phyloP scores from a whole-genome alignment of 78 protist genomes.

The Dictyostelium intermedium region DNA sequence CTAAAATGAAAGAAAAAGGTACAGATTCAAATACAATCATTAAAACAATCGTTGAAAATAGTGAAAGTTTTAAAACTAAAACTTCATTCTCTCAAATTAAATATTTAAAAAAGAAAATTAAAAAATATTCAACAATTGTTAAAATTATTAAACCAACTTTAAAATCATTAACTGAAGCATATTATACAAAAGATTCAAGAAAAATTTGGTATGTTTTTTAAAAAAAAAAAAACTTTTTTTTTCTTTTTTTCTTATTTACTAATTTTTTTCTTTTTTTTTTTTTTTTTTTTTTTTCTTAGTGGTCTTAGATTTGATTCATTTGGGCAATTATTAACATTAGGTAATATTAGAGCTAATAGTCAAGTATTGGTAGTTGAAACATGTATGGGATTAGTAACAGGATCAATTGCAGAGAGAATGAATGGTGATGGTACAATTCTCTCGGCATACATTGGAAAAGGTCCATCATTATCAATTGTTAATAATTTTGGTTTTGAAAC shows the following conservation, averaged over 20 bases:
- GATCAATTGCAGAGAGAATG: slow-evolving; percentile 79
- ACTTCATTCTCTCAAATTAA: slow-evolving; percentile 64
- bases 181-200: slow-evolving; percentile 57
- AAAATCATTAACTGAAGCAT: slow-evolving; percentile 32
- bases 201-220: slow-evolving; percentile 67
- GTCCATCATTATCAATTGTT: slow-evolving; percentile 50
- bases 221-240: no score
- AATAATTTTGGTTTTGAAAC: slow-evolving; percentile 46
- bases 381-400: slow-evolving; percentile 59
- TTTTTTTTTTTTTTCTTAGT: neutral
- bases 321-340: slow-evolving; percentile 63
- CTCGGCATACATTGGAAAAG: slow-evolving; percentile 46
- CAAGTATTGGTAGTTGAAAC: slow-evolving; percentile 61
- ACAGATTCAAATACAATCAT: slow-evolving; percentile 38
- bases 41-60: slow-evolving; percentile 69
- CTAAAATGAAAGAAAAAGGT: slow-evolving; percentile 40
- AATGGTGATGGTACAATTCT: slow-evolving; percentile 39
- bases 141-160: slow-evolving; percentile 43
- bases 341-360: slow-evolving; percentile 28
- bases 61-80: slow-evolving; percentile 53
- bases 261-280: neutral
- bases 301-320: slow-evolving; percentile 75
- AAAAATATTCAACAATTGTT: slow-evolving; percentile 47
- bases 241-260: neutral
- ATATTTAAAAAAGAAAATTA: slow-evolving; percentile 69